A percentile compares a stretch with the other conserved stretches of the same genome.
Conservation (phyloP, 805 yeast species). For the Torulaspora maleeae region DNA sequence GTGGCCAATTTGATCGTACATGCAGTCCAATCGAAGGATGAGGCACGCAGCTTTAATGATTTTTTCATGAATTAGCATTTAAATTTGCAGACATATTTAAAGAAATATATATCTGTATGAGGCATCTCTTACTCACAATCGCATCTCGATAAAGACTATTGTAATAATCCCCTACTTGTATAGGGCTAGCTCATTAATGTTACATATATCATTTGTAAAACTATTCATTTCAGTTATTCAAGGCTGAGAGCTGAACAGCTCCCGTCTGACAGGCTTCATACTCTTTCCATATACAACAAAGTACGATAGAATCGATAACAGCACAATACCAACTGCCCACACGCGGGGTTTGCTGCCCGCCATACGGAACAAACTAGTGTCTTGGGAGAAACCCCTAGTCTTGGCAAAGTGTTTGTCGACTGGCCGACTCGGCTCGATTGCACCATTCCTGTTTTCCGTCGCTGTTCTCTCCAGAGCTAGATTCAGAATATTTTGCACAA, state of each 20-base stretch:
- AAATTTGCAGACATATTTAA: slow-evolving; percentile 2
- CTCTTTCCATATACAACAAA: neutral
- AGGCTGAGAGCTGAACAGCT: neutral
- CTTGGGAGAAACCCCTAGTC: slow-evolving; percentile 5
- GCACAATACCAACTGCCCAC: neutral
- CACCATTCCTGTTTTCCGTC: neutral
- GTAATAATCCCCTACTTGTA: neutral
- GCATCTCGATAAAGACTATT: neutral
- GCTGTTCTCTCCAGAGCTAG: slow-evolving; percentile 16
- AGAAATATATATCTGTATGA: slow-evolving; percentile 6
- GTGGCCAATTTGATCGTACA: neutral
- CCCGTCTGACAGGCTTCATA: neutral
- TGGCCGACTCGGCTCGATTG: neutral
- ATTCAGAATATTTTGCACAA: slow-evolving; percentile 14
- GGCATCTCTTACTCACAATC: slow-evolving; percentile 1
- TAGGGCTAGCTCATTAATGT: neutral
- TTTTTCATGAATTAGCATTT: slow-evolving; percentile 8
- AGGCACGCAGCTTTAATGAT: neutral
- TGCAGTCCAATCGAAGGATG: neutral
- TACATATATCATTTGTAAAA: neutral
- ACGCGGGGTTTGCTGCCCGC: slow-evolving; percentile 2
- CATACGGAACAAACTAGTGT: neutral
- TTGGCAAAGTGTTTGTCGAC: neutral
- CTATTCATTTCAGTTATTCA: neutral
- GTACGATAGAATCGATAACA: neutral